Conservation (phyloP, 805 yeast species). For the Saturnispora quitensis region DNA sequence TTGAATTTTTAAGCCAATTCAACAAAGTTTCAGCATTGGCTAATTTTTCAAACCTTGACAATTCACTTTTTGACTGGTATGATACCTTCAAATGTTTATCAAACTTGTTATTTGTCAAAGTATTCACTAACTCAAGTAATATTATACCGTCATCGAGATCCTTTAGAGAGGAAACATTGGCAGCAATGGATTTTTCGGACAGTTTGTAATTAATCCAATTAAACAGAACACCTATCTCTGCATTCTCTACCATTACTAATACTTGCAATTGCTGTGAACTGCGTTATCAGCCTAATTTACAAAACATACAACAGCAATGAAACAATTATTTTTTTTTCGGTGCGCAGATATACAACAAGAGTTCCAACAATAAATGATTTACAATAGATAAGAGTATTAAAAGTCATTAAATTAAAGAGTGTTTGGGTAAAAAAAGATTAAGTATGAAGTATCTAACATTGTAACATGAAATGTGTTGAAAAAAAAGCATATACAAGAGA, state of each 20-base stretch:
- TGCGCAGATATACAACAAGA: neutral
- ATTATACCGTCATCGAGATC: neutral
- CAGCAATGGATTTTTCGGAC: neutral
- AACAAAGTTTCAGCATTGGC: conserved; percentile 3
- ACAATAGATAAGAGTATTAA: neutral
- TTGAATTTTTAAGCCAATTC: conserved; percentile 5
- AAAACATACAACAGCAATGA: neutral
- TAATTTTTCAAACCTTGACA: conserved; percentile 5
- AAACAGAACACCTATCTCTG: neutral
- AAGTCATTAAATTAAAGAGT: neutral
- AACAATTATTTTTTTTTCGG: neutral
- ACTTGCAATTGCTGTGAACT: neutral
- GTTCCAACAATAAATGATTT: neutral
- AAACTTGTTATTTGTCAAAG: neutral
- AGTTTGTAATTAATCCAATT: neutral
- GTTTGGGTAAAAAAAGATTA: neutral
- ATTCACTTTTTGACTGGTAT: neutral
- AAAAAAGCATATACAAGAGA: neutral
- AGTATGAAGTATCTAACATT: neutral
- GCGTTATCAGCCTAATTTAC: neutral
- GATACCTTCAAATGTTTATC: neutral
- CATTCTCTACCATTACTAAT: neutral
- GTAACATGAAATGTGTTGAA: neutral
- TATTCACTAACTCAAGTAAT: neutral
- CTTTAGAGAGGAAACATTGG: neutral